A percentile compares a stretch with the other conserved stretches of the same genome.
Evolutionary conservation across 2,329 filamentous ascomycete genomes (phyloP).

Genomic region (Alternaria longipes): DNA sequence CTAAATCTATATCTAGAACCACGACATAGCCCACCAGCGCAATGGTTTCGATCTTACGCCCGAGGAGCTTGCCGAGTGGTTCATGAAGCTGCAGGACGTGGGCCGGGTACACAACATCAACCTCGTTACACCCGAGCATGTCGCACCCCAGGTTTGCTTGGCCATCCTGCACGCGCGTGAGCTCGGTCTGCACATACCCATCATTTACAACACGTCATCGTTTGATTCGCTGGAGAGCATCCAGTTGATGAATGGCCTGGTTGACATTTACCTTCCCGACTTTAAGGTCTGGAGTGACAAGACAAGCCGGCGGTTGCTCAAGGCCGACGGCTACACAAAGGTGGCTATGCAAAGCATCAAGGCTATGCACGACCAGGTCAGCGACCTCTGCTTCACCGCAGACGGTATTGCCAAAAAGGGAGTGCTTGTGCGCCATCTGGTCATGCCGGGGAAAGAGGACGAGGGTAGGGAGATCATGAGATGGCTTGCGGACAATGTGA

Average conservation of each 20-base stretch:
- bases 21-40: slow-evolving; percentile 83
- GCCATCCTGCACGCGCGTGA: slow-evolving; percentile 78
- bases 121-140: slow-evolving; percentile 84
- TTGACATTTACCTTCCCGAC: slow-evolving; percentile 88
- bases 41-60: slow-evolving; percentile 82
- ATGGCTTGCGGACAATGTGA: slow-evolving; percentile 78
- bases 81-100: slow-evolving; percentile 79
- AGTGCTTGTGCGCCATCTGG: slow-evolving; percentile 78
- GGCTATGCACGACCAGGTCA: slow-evolving; percentile 82
- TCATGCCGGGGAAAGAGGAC: slow-evolving; percentile 82
- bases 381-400: slow-evolving; percentile 81
- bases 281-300: slow-evolving; percentile 80
- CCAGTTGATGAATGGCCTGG: slow-evolving; percentile 76
- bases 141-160: slow-evolving; percentile 82
- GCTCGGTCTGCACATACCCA: slow-evolving; percentile 73
- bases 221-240: slow-evolving; percentile 80
- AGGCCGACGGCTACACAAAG: slow-evolving; percentile 77
- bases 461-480: slow-evolving; percentile 78
- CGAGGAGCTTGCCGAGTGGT: slow-evolving; percentile 83
- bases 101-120: slow-evolving; percentile 92
- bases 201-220: slow-evolving; percentile 85
- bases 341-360: slow-evolving; percentile 79
- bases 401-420: slow-evolving; percentile 84
- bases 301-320: slow-evolving; percentile 76
- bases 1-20: slow-evolving; percentile 59